Evolutionary conservation across 208 protist species (phyloP).

Genomic region (Acanthamoeba sp.): DNA sequence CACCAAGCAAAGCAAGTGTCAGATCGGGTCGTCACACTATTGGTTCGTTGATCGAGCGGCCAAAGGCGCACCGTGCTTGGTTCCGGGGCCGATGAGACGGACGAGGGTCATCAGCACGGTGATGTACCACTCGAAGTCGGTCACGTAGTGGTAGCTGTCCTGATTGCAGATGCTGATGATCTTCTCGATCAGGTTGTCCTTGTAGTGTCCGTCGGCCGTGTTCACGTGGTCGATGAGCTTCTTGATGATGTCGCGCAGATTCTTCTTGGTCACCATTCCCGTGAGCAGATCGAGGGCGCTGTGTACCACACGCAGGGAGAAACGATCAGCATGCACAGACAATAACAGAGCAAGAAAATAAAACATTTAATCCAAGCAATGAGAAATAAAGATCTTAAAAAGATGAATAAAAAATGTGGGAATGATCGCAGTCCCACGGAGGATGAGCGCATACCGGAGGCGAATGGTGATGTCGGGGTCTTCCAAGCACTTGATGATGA

Average conservation of each 20-base stretch:
- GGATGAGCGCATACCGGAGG: conserved; percentile 80
- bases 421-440: no score
- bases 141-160: conserved; percentile 78
- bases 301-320: no score
- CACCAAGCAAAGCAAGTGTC: no score
- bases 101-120: conserved; percentile 94
- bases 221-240: conserved; percentile 85
- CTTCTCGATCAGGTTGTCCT: conserved; percentile 93
- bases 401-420: no score
- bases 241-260: conserved; percentile 90
- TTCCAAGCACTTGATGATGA: conserved; percentile 95
- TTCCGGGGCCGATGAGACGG: conserved; percentile 81
- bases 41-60: no score
- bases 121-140: conserved; percentile 99
- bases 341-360: not conserved
- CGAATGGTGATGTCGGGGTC: conserved; percentile 98
- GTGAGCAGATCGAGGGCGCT: conserved; percentile 95
- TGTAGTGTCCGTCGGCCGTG: conserved; percentile 87
- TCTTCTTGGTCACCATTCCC: conserved; percentile 95
- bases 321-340: no score
- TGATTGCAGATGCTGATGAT: conserved; percentile 85
- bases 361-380: no score
- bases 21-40: no score
- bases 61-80: conserved; percentile 22
- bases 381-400: no score